phyloP scores from a whole-genome alignment of 345 rosid genomes.

The Citrus unshiu region DNA sequence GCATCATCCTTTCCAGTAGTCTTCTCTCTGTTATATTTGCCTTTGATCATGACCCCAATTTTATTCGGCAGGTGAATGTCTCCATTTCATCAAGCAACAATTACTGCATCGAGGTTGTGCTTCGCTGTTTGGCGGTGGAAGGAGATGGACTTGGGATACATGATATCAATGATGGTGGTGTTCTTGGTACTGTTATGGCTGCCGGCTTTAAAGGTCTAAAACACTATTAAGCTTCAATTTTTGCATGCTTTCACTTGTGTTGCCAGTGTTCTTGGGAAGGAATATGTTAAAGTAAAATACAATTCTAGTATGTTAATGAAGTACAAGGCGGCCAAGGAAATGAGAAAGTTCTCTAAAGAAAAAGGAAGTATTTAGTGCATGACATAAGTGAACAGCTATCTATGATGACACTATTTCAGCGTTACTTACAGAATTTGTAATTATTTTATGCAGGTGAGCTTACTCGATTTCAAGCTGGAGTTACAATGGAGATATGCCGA shows the following conservation, averaged over 20 bases:
- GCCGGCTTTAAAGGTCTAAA: slow-evolving; percentile 89
- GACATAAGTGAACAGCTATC: background rate
- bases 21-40: background rate
- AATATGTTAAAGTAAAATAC: background rate
- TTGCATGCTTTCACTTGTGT: slow-evolving; percentile 10
- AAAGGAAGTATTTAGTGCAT: background rate
- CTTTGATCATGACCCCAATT: slow-evolving; percentile 10
- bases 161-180: slow-evolving; percentile 66
- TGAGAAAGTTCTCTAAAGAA: background rate
- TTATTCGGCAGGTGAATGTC: slow-evolving; percentile 63
- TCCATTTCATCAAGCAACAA: slow-evolving; percentile 65
- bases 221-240: slow-evolving; percentile 14
- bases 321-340: background rate
- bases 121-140: slow-evolving; percentile 82
- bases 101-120: slow-evolving; percentile 80
- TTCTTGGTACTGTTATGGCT: slow-evolving; percentile 75
- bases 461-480: slow-evolving; percentile 80
- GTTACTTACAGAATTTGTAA: background rate
- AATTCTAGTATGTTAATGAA: background rate
- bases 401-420: background rate
- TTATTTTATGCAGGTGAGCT: slow-evolving; percentile 75
- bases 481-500: slow-evolving; percentile 88
- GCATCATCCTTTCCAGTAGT: background rate
- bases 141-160: slow-evolving; percentile 86
- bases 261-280: slow-evolving; percentile 5